Base-by-base conservation (phyloP, 805 yeast genomes). In the Kodamaea nitidulidarum region DNA sequence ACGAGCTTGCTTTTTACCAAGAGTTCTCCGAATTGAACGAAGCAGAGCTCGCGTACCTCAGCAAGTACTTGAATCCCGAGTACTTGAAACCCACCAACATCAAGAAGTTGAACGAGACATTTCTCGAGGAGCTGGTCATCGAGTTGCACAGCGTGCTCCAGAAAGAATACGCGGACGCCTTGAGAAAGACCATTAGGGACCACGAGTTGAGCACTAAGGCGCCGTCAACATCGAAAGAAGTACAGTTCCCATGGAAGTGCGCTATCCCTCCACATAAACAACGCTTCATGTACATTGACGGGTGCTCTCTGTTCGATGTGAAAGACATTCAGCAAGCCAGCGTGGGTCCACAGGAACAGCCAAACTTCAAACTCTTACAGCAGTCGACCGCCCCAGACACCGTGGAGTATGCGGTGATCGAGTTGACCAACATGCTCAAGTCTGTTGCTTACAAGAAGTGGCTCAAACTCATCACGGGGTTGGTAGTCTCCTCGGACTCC, bases 211-310 rank as follows among this genome's bases (percentile, higher is more conserved):
- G 83, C 34, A 71, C 69, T 37, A 61, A 66, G 21, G 75, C 79
- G 54, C 95, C 96, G 4, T 62, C 63, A 25, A 60, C 53, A 1
- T 71, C 81, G 10, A 50, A 58, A 1, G 84, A 84, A 18, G 76
- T 85, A 1, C 38, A 55, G 7, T 67, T 59, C 35, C 96, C 96
- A 6, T 93, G 98, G 98, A 81, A 83, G 45, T 71, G 88, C 29
- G 93, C 97, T 1, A 76, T 84, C 35, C 98, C 98, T 7, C 93
- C 97, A 7, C 98, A 91, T 55, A 88, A 93, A 57, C 90, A 88
- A 65, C 68, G 96, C 45, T 93, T 73, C 55, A 59, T 88, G 68
- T 91, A 88, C 56, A 70, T 90, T 22, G 95, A 87, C 55, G 91
- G 91, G 3, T 26, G 22, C 12, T 28, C 42, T 6, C 15, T 31